Conservation (phyloP, 2,329 filamentous ascomycete species). For the Lecanoromycetidae sp. region DNA sequence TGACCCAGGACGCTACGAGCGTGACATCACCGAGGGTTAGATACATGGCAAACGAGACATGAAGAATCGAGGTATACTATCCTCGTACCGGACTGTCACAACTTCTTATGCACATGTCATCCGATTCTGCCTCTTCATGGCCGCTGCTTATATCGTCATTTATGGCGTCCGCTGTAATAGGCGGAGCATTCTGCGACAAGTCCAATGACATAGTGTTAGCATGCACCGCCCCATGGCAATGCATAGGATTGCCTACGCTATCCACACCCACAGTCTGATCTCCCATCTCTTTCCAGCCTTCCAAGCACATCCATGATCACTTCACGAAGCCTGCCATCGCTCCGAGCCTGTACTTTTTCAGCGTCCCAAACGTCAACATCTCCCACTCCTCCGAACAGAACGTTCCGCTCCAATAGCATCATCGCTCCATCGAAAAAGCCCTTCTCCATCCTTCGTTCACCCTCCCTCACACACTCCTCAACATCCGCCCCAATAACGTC, state of each 20-base stretch:
- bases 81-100: too few species aligned
- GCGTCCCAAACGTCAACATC: not conserved
- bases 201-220: not conserved
- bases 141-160: too few species aligned
- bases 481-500: not conserved
- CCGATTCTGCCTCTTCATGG: too few species aligned
- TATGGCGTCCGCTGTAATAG: not conserved
- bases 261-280: slow-evolving; percentile 1
- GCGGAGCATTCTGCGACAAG: not conserved
- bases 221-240: not conserved
- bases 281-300: not conserved
- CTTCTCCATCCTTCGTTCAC: slow-evolving; percentile 1
- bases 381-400: not conserved
- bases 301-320: not conserved
- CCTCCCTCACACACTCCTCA: not conserved
- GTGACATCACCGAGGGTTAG: too few species aligned
- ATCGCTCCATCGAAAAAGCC: not conserved
- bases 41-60: too few species aligned
- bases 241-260: not conserved
- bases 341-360: not conserved
- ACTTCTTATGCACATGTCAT: too few species aligned
- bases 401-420: not conserved
- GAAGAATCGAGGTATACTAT: too few species aligned
- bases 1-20: too few species aligned
- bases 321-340: not conserved